A percentile compares a stretch with the other conserved stretches of the same genome.
These are phyloP conservation scores for Orychophragmus violaceus DNA, from an alignment of 345 rosid genomes.

Conservation along the genomic window DNA sequence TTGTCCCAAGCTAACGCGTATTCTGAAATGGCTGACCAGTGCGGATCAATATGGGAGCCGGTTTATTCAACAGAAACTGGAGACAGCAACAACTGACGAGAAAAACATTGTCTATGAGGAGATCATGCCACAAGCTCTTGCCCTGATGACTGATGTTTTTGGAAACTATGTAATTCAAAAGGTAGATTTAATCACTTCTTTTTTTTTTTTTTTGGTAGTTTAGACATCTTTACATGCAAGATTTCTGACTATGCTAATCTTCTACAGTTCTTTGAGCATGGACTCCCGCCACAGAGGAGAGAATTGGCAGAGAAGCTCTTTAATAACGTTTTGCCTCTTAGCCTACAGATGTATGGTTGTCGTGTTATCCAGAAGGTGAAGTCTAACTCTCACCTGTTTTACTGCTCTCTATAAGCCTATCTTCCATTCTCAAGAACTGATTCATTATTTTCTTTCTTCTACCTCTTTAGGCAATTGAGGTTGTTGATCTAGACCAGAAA, in stretches of 20 bases:
- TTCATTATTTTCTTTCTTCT: not conserved
- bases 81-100: conserved; percentile 81
- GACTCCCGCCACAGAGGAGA: conserved; percentile 72
- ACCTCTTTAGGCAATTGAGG: conserved; percentile 72
- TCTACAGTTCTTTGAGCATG: conserved; percentile 91
- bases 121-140: conserved; percentile 77
- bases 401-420: not conserved
- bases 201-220: not conserved
- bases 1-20: not conserved
- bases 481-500: conserved; percentile 85
- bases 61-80: conserved; percentile 94
- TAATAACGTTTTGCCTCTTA: conserved; percentile 76
- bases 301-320: conserved; percentile 77
- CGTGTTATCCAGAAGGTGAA: conserved; percentile 94
- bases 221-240: not conserved
- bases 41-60: conserved; percentile 94
- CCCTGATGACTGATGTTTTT: conserved; percentile 91
- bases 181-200: conserved; percentile 37
- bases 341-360: conserved; percentile 98
- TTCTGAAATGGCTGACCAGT: conserved; percentile 29
- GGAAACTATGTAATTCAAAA: conserved; percentile 96
- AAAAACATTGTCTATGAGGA: conserved; percentile 82
- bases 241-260: not conserved
- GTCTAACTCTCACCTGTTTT: not conserved
- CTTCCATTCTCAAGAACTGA: not conserved